Base-by-base conservation (phyloP, 495 filamentous ascomycete genomes). In the Venustampulla echinocandica region DNA sequence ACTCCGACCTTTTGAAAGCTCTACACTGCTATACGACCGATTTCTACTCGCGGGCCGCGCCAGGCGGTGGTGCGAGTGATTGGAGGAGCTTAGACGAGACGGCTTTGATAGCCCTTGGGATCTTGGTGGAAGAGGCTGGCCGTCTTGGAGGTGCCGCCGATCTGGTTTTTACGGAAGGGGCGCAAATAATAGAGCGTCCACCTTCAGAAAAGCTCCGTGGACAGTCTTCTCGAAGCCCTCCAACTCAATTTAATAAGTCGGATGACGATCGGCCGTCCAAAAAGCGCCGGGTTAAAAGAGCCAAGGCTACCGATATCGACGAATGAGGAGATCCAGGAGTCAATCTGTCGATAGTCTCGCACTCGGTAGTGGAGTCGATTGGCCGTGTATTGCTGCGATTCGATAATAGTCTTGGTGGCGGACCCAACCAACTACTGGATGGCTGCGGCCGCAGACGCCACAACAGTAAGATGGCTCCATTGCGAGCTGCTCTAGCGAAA, bases 71-170 rank as follows among this genome's bases (percentile, higher is more conserved):
- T 30, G 13, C 21, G 10, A 32, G 11, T 15, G 55, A 55, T 27
- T 77, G 79, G 59, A 65, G 71, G 21, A 87, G 77, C 50, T 75
- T 95, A 77, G 85, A 95, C 57, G 89, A 88, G 64, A 90, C 85
- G 7, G 87, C 87, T 1, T 61, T 95, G 42, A 66, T 95, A 47
- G 84, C 84, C 0, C 66, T 93, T 62, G 89, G 87, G 0, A 78
- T 95, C 19, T 55, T 95, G 44, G 61, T 94, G 25, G 89, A 95
- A 64, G 89, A 95, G 59, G 71, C 81, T 44, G 67, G 74, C 3
- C 69, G 68, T 0, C 64, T 94, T 10, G 87, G 85, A 1, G 68
- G 74, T 24, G 82, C 70, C 1, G 89, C 86, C 3, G 81, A 92
- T 62, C 50, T 90, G 45, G 86, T 80, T 0, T 80, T 93, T 33